Conservation (phyloP, 2,329 filamentous ascomycete genomes). For the Xylariaceae sp. region DNA sequence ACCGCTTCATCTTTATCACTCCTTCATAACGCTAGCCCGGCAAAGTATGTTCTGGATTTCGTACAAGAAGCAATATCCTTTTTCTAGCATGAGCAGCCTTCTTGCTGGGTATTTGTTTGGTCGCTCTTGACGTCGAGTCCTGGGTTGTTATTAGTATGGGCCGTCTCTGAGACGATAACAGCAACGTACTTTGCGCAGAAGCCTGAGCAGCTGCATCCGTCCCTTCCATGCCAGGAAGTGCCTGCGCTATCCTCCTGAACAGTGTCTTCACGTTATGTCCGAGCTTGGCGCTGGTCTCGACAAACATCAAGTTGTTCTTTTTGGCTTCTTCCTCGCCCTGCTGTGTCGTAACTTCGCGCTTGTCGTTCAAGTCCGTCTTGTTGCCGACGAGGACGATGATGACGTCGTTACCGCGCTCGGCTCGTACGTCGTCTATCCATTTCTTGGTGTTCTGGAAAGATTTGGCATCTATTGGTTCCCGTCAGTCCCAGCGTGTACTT, state of each 20-base stretch:
- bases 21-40: too few species aligned
- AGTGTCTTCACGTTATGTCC: conserved; percentile 97
- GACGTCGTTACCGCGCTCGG: conserved; percentile 95
- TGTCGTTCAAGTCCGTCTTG: conserved; percentile 98
- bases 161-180: not conserved
- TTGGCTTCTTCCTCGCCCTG: conserved; percentile 98
- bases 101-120: conserved; percentile 64
- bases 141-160: conserved; percentile 36
- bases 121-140: conserved; percentile 94
- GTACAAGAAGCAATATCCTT: conserved; percentile 22
- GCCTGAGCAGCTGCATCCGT: conserved; percentile 72
- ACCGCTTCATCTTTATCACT: too few species aligned
- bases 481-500: conserved; percentile 15
- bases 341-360: conserved; percentile 92
- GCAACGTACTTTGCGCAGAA: conserved; percentile 68
- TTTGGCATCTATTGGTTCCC: conserved; percentile 63
- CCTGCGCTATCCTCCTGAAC: conserved; percentile 97
- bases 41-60: too few species aligned
- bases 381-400: conserved; percentile 98
- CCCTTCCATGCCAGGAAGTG: conserved; percentile 94
- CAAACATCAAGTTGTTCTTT: conserved; percentile 97
- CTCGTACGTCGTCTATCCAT: conserved; percentile 98
- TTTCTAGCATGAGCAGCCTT: conserved; percentile 64
- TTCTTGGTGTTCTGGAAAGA: conserved; percentile 98
- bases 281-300: conserved; percentile 96